phyloP scores from a whole-genome alignment of 2,329 filamentous ascomycete species.

The Septoria petroselini region DNA sequence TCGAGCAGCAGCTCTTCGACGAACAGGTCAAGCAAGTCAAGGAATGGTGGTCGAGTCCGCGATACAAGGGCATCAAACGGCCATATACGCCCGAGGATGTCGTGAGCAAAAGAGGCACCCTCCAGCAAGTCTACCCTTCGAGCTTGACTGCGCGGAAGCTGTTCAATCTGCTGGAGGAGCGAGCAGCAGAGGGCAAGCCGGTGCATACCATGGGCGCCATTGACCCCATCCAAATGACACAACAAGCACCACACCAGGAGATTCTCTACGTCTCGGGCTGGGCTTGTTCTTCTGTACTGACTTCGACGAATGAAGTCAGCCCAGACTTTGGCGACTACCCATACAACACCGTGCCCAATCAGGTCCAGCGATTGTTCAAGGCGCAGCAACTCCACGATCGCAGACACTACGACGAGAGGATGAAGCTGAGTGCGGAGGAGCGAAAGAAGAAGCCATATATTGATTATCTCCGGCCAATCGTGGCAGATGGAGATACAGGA shows the following conservation, averaged over 20 bases:
- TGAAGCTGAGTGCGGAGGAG: conserved; percentile 71
- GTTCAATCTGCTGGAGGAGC: conserved; percentile 80
- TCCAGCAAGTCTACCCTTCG: conserved; percentile 85
- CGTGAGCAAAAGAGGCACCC: conserved; percentile 84
- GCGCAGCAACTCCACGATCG: conserved; percentile 96
- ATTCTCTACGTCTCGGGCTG: conserved; percentile 95
- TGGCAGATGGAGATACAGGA: conserved; percentile 92
- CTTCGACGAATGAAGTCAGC: conserved; percentile 93
- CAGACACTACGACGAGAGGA: conserved; percentile 84
- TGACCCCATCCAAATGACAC: conserved; percentile 99
- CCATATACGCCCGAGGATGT: conserved; percentile 89
- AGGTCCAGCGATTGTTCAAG: conserved; percentile 93
- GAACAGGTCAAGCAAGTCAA: conserved; percentile 81
- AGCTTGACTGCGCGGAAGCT: conserved; percentile 94
- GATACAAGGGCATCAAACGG: conserved; percentile 84
- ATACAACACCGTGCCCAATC: conserved; percentile 98
- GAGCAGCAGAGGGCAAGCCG: conserved; percentile 73
- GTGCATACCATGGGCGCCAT: conserved; percentile 98
- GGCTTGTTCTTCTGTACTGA: conserved; percentile 93
- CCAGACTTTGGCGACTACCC: conserved; percentile 98
- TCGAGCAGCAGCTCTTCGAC: conserved; percentile 82
- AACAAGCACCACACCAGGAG: conserved; percentile 93
- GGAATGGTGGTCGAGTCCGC: conserved; percentile 83
- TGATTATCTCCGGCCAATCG: conserved; percentile 90
- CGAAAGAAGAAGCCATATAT: conserved; percentile 74